Conservation (phyloP, 495 filamentous ascomycete species). For the Darksidea phi region DNA sequence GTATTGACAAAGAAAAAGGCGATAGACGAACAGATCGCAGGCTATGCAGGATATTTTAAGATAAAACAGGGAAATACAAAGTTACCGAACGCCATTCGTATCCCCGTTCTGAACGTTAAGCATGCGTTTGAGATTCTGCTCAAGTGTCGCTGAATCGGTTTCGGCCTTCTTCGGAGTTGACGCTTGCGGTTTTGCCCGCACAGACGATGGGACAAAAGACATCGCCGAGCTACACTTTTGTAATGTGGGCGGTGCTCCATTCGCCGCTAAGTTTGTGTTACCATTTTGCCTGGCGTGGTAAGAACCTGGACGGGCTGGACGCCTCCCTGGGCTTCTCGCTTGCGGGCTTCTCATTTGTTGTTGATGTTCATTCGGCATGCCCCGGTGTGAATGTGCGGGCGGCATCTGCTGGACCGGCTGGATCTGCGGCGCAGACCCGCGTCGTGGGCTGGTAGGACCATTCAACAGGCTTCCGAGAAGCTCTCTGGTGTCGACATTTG, state of each 20-base stretch:
- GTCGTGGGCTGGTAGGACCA: constrained; percentile 12
- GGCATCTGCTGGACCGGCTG: constrained; percentile 3
- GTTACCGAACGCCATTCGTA: constrained; percentile 16
- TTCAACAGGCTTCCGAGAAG: background rate
- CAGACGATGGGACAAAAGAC: constrained; percentile 30
- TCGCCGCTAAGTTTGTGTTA: constrained; percentile 3
- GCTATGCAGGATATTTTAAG: background rate
- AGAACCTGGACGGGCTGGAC: background rate
- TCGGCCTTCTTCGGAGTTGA: constrained; percentile 5
- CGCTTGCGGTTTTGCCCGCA: constrained; percentile 19
- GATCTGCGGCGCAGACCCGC: constrained; percentile 22
- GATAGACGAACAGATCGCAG: constrained; percentile 1
- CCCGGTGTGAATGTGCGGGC: constrained; percentile 1
- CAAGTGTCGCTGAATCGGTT: constrained; percentile 16
- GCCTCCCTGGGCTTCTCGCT: constrained; percentile 2
- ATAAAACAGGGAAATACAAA: background rate
- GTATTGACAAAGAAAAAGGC: background rate
- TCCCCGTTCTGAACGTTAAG: constrained; percentile 22
- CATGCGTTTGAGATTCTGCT: constrained; percentile 26
- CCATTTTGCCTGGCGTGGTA: constrained; percentile 16
- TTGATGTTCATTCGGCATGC: constrained; percentile 7
- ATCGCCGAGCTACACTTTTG: constrained; percentile 3
- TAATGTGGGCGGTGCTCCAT: background rate
- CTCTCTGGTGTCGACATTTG: constrained; percentile 7
- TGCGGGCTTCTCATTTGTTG: background rate